Base-by-base conservation (phyloP, 164 flowering plant species). In the Aristolochia californica region DNA sequence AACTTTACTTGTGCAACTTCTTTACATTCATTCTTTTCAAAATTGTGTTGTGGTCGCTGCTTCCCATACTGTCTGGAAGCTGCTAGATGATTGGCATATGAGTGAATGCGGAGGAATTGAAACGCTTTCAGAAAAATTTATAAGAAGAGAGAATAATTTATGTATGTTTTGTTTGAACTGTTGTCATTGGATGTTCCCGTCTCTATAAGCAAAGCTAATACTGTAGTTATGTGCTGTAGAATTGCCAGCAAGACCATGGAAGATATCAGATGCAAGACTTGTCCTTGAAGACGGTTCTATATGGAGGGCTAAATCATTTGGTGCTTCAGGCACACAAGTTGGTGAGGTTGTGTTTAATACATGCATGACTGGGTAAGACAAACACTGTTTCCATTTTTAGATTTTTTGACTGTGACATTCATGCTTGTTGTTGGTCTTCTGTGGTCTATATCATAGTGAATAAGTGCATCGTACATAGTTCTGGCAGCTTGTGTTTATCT, bases 271-370 rank as follows among this genome's bases (percentile, higher is more conserved):
- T 51, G 67, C 67, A 43, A 56, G 67, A 21, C 67, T 64, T 22
- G 67, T 64, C 21, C 67, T 64, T 50, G 67, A 64, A 51, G 67
- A 64, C 50, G 67, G 67, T 24, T 64, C 67, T 5, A 23, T 64
- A 25, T 64, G 67, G 67, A 56, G 50, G n/a, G 67, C 61, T 14
- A 64, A 57, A 51, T 64, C 67, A 24, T 64, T 64, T 38, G 67
- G 67, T 1, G 67, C 67, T 40, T 50, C 61, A 4, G 67, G 67
- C 20, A 64, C 67, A 5, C 67, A 64, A 64, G 56, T 64, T 40
- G 67, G 67, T 13, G 67, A 64, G 26, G 67, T 64, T 34, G 67
- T 64, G 21, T 64, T 64, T 38, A 64, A 64, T 30, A 64, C 67
- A 23, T 64, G 61, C 43, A 30, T 64, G 28, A 64, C 67, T 16